Base-by-base conservation (phyloP, 768 basidiomycete species). In the Amanita molliuscula region DNA sequence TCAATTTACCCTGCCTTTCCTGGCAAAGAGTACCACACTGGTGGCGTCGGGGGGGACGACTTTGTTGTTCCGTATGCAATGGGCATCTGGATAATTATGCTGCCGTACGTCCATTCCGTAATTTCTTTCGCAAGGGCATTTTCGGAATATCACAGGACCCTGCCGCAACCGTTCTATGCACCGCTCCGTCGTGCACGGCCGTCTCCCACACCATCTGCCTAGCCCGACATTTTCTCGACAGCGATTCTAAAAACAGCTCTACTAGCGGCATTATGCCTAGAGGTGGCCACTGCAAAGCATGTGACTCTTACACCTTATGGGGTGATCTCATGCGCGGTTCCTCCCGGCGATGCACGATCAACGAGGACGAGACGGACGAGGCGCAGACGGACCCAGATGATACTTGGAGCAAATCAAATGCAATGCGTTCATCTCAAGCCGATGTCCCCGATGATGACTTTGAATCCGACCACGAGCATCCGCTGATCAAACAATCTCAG, bases 321-420 rank as follows among this genome's bases (percentile, higher is more conserved):
- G 84, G 84, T 4, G 83, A 87, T 56, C 61, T 87, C 18, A 64
- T 85, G 25, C 72, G 76, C 11, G 82, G 80, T 2, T 78, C 74
- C 55, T 82, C 78, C 59, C 70, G 82, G 15, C 71, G 82, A 23
- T 62, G 61, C 20, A 54, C 63, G 26, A 37, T 3, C 56, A 59
- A 36, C 68, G 64, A n/a, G 65, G 69, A 68, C 51, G 59, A 59
- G 54, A 44, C 47, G 52, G 43, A 44, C 34, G 31, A 40, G 11
- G 46, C 20, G 16, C 5, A 25, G 31, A 33, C 13, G 13, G 44
- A 46, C 16, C 10, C 13, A 33, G 44, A 46, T 9, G 26, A 28
- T 44, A n/a, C 42, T 10, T 16, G 26, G 42, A 16, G 25, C 13
- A 44, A 44, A 28, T 26, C n/a, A 15, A 44, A 44, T 49, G 21